Evolutionary conservation across 2,329 filamentous ascomycete genomes (phyloP), one percentile per base, ranked within the genome.

Genomic region (Epicoccum nigrum): DNA sequence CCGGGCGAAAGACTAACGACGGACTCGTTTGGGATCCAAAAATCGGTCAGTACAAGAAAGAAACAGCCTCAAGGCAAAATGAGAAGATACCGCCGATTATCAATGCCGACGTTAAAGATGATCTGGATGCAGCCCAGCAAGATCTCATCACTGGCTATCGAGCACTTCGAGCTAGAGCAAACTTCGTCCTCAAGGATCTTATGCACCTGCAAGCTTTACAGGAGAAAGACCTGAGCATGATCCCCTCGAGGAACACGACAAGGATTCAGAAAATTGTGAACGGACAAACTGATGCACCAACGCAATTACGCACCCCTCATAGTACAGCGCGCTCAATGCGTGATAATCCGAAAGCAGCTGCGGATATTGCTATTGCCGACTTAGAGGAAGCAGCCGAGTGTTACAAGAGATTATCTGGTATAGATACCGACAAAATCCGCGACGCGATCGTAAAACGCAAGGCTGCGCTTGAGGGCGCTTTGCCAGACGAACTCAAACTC

Each of bases 381-480:
- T 43, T 72, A 6, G 68, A 71, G 33, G 55, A 62, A 15, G 56
- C 48, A 4, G 53, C 69, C 31, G 38, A 45, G 16, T 69, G 64
- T 62, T 17, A 64, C 12, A 61, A 63, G 19, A 51, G 52, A 12
- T 49, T 57, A 6, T 28, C 52, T 39, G 60, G 58, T 7, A 46
- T 48, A 12, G 47, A 55, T 15, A 42, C 62, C 25, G 67, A 70
- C 28, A 35, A 31, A 1, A 20, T 69, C n/a, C 62, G 69, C 12
- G 64, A 68, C 37, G 50, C 52, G 8, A 56, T 72, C 1, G 63
- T 71, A 15, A 67, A 65, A 35, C 64, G 69, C 2, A 58, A 57
- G 9, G 54, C 45, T 12, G 60, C 62, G 1, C 28, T 72, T 9
- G 59, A 65, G n/a, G 46, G 54, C 21, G 54, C 49, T 12, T 50